These are phyloP conservation scores for Rhodotorula sp. DNA, from an alignment of 1,284 basidiomycete species.

Conservation along the genomic window DNA sequence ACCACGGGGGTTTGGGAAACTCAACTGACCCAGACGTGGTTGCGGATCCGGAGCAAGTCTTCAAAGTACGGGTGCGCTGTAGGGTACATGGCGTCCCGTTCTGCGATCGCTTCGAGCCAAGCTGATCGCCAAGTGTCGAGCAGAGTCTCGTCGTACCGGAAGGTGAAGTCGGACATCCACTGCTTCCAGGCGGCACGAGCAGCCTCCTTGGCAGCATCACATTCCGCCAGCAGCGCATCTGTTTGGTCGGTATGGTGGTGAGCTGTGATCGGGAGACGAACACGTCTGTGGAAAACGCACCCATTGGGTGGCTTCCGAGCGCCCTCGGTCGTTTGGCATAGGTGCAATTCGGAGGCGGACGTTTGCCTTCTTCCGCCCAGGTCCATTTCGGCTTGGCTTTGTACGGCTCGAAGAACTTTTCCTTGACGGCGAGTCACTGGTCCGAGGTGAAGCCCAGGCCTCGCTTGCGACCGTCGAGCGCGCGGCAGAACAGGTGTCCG, in stretches of 20 bases:
- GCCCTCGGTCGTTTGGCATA: not conserved
- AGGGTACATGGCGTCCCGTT: not conserved
- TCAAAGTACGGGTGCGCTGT: not conserved
- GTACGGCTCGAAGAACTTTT: conserved; percentile 10
- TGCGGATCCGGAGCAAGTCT: conserved; percentile 16
- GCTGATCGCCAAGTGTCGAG: conserved; percentile 12
- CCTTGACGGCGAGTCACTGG: conserved; percentile 14
- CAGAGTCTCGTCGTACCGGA: conserved; percentile 24
- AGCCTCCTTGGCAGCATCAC: not conserved
- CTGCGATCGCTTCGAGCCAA: not conserved
- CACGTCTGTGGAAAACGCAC: not conserved
- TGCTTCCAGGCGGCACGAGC: not conserved
- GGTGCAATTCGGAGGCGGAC: not conserved
- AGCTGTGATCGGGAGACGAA: not conserved
- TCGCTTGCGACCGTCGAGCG: conserved; percentile 40
- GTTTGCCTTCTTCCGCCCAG: conserved; percentile 9
- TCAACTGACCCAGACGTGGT: conserved; percentile 19
- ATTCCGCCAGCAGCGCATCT: conserved; percentile 28
- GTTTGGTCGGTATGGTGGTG: not conserved
- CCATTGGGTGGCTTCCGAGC: conserved; percentile 19
- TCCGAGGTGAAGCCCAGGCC: conserved; percentile 23
- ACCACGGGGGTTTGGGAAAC: not conserved
- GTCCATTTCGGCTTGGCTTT: conserved; percentile 15
- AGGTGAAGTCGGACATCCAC: not conserved
- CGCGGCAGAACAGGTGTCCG: conserved; percentile 37